Percentiles rank a stretch among this genome's conserved stretches.
Evolutionary conservation across 108 stramenopile genomes (phyloP).

Genomic region (Nitzschia sp.): DNA sequence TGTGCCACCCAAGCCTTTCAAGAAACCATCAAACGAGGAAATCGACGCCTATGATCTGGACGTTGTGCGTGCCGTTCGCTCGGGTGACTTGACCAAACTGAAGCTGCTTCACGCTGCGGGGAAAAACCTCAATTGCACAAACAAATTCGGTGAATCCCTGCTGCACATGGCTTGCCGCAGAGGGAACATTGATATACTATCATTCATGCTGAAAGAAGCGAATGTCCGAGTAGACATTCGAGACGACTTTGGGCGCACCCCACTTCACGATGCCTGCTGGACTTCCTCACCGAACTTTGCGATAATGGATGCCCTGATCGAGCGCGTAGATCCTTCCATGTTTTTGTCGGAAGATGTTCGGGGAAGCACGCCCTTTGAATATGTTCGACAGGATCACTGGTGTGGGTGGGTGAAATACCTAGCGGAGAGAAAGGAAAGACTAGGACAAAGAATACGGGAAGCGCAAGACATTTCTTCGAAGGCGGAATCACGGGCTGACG

Average conservation of each 20-base stretch:
- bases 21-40: conserved; percentile 48
- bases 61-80: conserved; percentile 51
- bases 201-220: conserved; percentile 63
- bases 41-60: conserved; percentile 60
- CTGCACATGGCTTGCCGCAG: conserved; percentile 89
- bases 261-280: conserved; percentile 88
- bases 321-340: conserved; percentile 41
- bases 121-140: conserved; percentile 64
- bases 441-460: conserved; percentile 5
- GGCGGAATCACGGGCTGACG: neutral
- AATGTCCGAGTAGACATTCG: conserved; percentile 54
- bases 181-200: conserved; percentile 53
- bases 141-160: conserved; percentile 83
- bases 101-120: conserved; percentile 39
- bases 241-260: conserved; percentile 85
- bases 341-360: conserved; percentile 64
- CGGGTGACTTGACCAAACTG: conserved; percentile 43
- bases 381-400: conserved; percentile 72
- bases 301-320: conserved; percentile 48
- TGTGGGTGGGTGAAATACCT: conserved; percentile 35
- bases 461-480: neutral
- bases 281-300: conserved; percentile 62
- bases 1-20: neutral
- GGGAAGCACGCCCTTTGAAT: conserved; percentile 80
- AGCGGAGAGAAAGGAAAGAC: conserved; percentile 2